A percentile compares a stretch with the other conserved stretches of the same genome.
Evolutionary conservation across 805 yeast genomes (phyloP).

Genomic region (Wickerhamiella nectarea): DNA sequence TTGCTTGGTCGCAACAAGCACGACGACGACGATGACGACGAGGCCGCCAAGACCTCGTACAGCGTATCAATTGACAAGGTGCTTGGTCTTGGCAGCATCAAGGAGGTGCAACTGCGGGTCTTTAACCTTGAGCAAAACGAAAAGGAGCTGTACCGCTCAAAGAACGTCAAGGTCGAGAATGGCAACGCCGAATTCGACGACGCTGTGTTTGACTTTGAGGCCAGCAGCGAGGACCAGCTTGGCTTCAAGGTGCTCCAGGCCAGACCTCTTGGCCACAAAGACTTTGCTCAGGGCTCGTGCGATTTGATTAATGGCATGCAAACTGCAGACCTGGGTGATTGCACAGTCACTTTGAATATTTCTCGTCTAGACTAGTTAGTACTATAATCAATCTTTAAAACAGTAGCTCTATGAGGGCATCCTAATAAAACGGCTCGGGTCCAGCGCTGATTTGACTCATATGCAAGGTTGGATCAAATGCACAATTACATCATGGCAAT

Average conservation of each 20-base stretch:
- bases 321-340: constrained; percentile 27
- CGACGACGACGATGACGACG: constrained; percentile 14
- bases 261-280: constrained; percentile 58
- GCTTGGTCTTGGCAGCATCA: constrained; percentile 18
- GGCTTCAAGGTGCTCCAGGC: constrained; percentile 49
- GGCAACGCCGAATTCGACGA: constrained; percentile 29
- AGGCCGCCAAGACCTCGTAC: constrained; percentile 10
- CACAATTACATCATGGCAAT: constrained; percentile 4
- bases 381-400: neutral
- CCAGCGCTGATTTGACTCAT: neutral
- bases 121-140: constrained; percentile 23
- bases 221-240: constrained; percentile 46
- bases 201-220: constrained; percentile 55
- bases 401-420: too few relatives aligned
- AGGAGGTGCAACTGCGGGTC: constrained; percentile 36
- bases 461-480: constrained; percentile 4
- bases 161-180: constrained; percentile 36
- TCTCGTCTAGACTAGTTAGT: neutral
- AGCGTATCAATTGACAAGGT: constrained; percentile 15
- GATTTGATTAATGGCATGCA: constrained; percentile 21
- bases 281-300: constrained; percentile 46
- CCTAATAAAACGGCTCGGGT: too few relatives aligned
- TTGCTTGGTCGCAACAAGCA: constrained; percentile 27
- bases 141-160: constrained; percentile 54
- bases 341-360: constrained; percentile 1